Evolutionary conservation across 2,329 filamentous ascomycete species (phyloP), one percentile per base, ranked within the genome.

Genomic region (Venturia asperata): DNA sequence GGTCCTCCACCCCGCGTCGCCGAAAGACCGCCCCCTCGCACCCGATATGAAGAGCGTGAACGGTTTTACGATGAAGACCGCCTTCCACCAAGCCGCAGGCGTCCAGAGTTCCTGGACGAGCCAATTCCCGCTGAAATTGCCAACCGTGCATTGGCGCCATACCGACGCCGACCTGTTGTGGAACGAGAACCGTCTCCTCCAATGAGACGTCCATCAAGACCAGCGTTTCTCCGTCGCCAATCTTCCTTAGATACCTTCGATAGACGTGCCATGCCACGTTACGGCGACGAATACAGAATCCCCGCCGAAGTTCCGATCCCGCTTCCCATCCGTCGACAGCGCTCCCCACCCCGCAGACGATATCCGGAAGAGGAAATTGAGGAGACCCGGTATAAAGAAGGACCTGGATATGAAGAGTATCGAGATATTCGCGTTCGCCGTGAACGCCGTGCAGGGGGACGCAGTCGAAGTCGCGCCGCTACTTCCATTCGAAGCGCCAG

Each of bases 181-280:
- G 85, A 87, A 68, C 78, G 80, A 41, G 83, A 86, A 64, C 76
- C 81, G 5, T 81, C 83, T 11, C 83, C 82, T 2, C 81, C 83
- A 11, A 83, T 82, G 2, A 77, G 80, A 64, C 77, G 80, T 55
- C 78, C 79, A 58, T 81, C 82, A 42, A 83, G 89, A 58, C 92
- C 91, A 1, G 81, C 81, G 39, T 82, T 92, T 68, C 72, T 94
- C 62, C 85, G 92, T 66, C 85, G 92, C 55, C 92, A 96, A 74
- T 96, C 91, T 17, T 96, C 91, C 63, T 81, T 96, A 47, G 92
- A 96, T 74, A 96, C 90, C 0, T 96, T 91, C 73, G 92, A 97
- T 76, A 87, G 92, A 61, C 86, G 86, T 37, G 88, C 90, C 1
- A 70, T 81, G 64, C 80, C 82, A 41, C 81, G 83, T 56, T 82